Base-by-base conservation (phyloP, 805 yeast genomes). In the Yamadazyma insecticola region DNA sequence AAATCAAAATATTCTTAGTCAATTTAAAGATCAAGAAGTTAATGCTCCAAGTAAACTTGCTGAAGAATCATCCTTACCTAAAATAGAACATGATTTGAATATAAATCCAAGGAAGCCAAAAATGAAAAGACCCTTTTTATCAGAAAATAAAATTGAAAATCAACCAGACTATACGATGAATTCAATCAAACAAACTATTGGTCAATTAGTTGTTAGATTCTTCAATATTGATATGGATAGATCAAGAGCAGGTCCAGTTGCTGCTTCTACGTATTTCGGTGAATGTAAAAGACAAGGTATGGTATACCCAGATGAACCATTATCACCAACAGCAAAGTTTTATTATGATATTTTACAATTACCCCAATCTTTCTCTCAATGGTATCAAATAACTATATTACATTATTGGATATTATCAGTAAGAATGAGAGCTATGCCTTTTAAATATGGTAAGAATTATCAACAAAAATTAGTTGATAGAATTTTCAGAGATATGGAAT, bases 361-460 rank as follows among this genome's bases (percentile, higher is more conserved):
- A 49, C 96, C 96, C 21, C 70, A 74, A 51, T 81, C 97, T 1
- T 89, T 90, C 51, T 77, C 90, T n/a, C 95, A 88, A 57, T 90
- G 96, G 96, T 90, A 81, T 56, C 97, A 90, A 60, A 82, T 92
- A 40, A 84, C 96, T 5, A 68, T 81, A 1, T 68, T 92, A 44
- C 98, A 92, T 57, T 78, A 85, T 37, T 92, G 99, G 99, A 79
- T 92, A 50, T 67, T 92, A 27, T 81, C 82, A 43, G 95, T 85
- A 12, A 79, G 98, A 53, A 89, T 92, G 96, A 78, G 99, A 56
- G 94, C 94, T 7, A 72, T 92, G 82, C 97, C 97, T 0, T 81
- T 81, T 54, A 81, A 86, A 48, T 79, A 85, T 52, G 94, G 96
- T 24, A 76, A 76, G 45, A 82, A 81, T 51, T 92, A 89, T 58